A percentile compares a stretch with the other conserved stretches of the same genome.
These are phyloP conservation scores for Lepidium africanum DNA, from an alignment of 345 rosid genomes.

Conservation along the genomic window DNA sequence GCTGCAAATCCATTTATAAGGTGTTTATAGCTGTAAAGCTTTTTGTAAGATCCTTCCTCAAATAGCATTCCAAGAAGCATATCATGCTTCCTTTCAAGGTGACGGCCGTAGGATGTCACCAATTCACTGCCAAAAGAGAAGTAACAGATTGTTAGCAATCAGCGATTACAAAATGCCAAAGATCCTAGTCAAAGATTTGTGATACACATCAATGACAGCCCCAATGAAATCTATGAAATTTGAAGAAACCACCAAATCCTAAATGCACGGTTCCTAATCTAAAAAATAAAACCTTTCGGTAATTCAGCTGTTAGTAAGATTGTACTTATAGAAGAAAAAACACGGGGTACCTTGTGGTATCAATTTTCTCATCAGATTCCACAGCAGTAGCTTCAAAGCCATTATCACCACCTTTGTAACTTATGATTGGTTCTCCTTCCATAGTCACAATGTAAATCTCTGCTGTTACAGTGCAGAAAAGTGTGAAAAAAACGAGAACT, in stretches of 20 bases:
- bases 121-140: constrained; percentile 44
- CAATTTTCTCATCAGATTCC: constrained; percentile 80
- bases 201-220: neutral
- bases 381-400: constrained; percentile 91
- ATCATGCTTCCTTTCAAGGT: constrained; percentile 91
- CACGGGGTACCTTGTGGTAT: constrained; percentile 50
- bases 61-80: constrained; percentile 81
- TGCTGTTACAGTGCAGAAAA: constrained; percentile 40
- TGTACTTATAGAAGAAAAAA: neutral
- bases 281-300: neutral
- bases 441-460: constrained; percentile 80
- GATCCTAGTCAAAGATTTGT: neutral
- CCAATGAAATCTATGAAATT: neutral
- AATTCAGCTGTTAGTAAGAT: neutral
- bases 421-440: constrained; percentile 88
- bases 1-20: constrained; percentile 94
- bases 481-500: constrained; percentile 31
- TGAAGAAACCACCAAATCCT: neutral
- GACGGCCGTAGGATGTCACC: constrained; percentile 73
- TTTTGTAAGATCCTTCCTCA: constrained; percentile 66
- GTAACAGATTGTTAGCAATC: neutral
- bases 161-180: neutral
- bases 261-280: too few species aligned
- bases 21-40: constrained; percentile 92
- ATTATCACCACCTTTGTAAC: constrained; percentile 77